Percentiles rank a stretch among this genome's conserved stretches.
These are phyloP conservation scores for Citrus glauca DNA, from an alignment of 345 rosid genomes.

Conservation along the genomic window DNA sequence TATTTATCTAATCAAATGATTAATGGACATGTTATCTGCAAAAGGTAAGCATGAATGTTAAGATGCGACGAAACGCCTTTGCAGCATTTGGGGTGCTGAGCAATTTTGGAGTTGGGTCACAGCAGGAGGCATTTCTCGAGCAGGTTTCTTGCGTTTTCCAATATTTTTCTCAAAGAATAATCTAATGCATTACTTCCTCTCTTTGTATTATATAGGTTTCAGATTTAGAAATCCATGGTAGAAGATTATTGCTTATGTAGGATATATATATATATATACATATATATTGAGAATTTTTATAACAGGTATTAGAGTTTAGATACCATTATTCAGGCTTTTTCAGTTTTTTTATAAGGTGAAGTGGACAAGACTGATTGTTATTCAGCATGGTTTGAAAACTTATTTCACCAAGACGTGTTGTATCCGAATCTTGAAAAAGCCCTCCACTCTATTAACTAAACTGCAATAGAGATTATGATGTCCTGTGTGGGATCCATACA, in stretches of 20 bases:
- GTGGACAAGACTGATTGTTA: not conserved
- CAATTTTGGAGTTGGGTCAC: constrained; percentile 65
- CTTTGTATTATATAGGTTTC: not conserved
- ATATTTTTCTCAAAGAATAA: not conserved
- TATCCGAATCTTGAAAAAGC: not conserved
- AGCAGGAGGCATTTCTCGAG: constrained; percentile 74
- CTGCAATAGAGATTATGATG: not conserved
- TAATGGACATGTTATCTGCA: constrained; percentile 3
- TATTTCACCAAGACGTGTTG: not conserved
- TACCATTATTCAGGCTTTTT: not conserved
- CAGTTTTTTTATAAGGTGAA: not conserved
- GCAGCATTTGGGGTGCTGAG: constrained; percentile 86
- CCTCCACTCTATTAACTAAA: not conserved
- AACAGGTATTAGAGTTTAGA: not conserved
- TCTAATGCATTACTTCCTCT: not conserved
- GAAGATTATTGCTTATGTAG: not conserved
- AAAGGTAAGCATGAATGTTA: constrained; percentile 70
- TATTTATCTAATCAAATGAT: not conserved
- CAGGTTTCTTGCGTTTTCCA: constrained; percentile 47
- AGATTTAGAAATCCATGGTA: not conserved
- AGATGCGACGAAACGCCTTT: constrained; percentile 86
- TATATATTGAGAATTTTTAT: no score
- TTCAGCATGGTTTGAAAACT: not conserved
- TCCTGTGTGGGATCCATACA: not conserved
- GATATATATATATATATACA: not conserved